Conservation (phyloP, 257 asterid genomes). For the Voacanga thouarsii region DNA sequence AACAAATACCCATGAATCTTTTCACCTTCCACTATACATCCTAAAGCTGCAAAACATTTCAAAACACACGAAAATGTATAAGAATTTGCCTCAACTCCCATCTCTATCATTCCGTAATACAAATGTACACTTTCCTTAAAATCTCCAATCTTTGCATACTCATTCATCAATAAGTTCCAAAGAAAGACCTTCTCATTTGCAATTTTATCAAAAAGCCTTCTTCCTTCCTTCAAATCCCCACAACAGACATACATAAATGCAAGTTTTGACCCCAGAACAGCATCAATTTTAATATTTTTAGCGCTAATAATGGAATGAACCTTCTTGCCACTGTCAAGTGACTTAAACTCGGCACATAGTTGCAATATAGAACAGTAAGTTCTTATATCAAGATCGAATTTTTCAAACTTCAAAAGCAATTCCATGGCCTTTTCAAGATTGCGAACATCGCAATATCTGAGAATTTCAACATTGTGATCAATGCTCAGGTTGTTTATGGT, state of each 20-base stretch:
- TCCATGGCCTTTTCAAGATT: constrained; percentile 31
- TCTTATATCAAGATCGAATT: constrained; percentile 16
- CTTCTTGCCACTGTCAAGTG: constrained; percentile 27
- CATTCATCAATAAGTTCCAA: constrained; percentile 33
- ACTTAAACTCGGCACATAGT: constrained; percentile 27
- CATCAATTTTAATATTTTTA: constrained; percentile 8
- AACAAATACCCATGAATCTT: constrained; percentile 22
- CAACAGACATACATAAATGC: constrained; percentile 30
- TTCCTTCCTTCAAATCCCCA: constrained; percentile 28
- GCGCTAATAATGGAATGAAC: constrained; percentile 18
- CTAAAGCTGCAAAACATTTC: constrained; percentile 30
- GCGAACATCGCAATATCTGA: constrained; percentile 20
- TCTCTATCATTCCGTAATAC: constrained; percentile 18
- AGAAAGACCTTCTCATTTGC: constrained; percentile 22
- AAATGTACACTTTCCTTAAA: constrained; percentile 24
- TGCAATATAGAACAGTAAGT: constrained; percentile 27
- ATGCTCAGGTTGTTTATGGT: neutral
- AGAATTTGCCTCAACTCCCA: constrained; percentile 24
- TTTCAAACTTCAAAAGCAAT: constrained; percentile 13
- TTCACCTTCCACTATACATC: constrained; percentile 16
- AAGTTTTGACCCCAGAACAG: constrained; percentile 23
- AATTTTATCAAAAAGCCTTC: constrained; percentile 22
- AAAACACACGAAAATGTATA: constrained; percentile 26
- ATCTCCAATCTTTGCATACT: constrained; percentile 21
- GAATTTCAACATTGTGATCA: constrained; percentile 18